A percentile compares a stretch with the other conserved stretches of the same genome.
Evolutionary conservation across 805 yeast genomes (phyloP).

Genomic region (Spathaspora sp.): DNA sequence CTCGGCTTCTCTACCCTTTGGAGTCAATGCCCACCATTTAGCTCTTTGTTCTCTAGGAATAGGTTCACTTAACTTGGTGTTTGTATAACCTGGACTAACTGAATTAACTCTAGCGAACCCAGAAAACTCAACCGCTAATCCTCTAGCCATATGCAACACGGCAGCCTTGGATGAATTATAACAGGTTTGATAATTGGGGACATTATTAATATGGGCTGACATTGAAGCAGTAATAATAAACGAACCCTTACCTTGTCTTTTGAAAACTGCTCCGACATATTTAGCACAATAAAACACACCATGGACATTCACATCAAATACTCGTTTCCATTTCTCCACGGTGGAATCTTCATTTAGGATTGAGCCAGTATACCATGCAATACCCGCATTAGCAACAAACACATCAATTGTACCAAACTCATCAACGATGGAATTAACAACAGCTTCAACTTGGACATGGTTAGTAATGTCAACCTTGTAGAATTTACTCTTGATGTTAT

Average conservation of each 20-base stretch:
- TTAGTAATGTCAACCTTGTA: constrained; percentile 38
- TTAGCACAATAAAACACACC: constrained; percentile 81
- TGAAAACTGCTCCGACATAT: constrained; percentile 68
- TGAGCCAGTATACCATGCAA: constrained; percentile 45
- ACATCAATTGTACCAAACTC: constrained; percentile 38
- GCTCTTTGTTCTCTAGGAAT: constrained; percentile 32
- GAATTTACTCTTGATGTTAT: constrained; percentile 15
- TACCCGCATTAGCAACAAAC: constrained; percentile 46
- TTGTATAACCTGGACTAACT: constrained; percentile 83
- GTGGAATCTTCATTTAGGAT: constrained; percentile 41
- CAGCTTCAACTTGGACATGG: constrained; percentile 31
- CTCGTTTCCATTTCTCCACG: constrained; percentile 62
- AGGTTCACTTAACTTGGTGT: constrained; percentile 57
- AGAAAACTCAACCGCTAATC: constrained; percentile 88
- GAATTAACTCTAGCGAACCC: constrained; percentile 77
- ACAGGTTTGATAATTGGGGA: constrained; percentile 82
- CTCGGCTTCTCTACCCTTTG: constrained; percentile 71
- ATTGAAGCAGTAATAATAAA: constrained; percentile 83
- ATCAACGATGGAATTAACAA: constrained; percentile 25
- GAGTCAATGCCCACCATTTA: constrained; percentile 46
- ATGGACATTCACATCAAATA: constrained; percentile 72
- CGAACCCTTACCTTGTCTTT: constrained; percentile 71
- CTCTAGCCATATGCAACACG: constrained; percentile 68
- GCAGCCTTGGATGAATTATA: constrained; percentile 89
- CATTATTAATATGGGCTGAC: constrained; percentile 84